phyloP scores from a whole-genome alignment of 2,329 filamentous ascomycete genomes.

The Bertia moriformis region DNA sequence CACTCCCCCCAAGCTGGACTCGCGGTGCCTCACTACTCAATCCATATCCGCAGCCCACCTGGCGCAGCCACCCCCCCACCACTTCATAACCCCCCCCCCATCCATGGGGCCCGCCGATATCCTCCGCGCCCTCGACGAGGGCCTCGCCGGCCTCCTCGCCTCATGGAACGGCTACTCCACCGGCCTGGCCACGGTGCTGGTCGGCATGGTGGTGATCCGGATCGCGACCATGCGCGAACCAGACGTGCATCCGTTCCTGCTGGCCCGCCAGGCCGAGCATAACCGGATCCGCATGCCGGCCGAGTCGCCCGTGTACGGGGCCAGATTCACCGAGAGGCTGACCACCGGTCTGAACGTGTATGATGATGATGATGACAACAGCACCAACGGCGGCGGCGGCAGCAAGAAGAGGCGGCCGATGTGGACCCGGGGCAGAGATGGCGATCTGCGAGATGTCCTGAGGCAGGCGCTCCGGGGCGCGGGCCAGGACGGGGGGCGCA shows the following conservation, averaged over 20 bases:
- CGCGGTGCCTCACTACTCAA: neutral
- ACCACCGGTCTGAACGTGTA: conserved; percentile 69
- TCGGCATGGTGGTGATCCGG: conserved; percentile 55
- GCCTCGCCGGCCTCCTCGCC: conserved; percentile 52
- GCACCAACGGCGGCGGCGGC: too few relatives aligned
- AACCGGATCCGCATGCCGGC: conserved; percentile 69
- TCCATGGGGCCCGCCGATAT: conserved; percentile 27
- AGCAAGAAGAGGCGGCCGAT: conserved; percentile 36
- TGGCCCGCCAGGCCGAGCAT: conserved; percentile 68
- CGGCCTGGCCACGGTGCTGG: conserved; percentile 49
- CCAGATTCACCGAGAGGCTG: conserved; percentile 71
- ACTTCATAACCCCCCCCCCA: neutral
- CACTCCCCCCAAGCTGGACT: too few relatives aligned
- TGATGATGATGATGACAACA: conserved; percentile 56
- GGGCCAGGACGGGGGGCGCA: conserved; percentile 29
- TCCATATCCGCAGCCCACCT: too few relatives aligned
- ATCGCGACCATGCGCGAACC: conserved; percentile 63
- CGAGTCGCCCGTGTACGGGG: conserved; percentile 73
- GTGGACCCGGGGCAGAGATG: conserved; percentile 71
- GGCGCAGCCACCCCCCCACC: too few relatives aligned
- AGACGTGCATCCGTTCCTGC: conserved; percentile 80
- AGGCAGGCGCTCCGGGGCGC: conserved; percentile 53
- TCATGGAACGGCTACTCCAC: conserved; percentile 78
- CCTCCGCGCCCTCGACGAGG: conserved; percentile 56
- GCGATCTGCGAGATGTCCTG: conserved; percentile 87